phyloP scores from a whole-genome alignment of 2,329 filamentous ascomycete genomes.

The Apiospora rasikravindrae region DNA sequence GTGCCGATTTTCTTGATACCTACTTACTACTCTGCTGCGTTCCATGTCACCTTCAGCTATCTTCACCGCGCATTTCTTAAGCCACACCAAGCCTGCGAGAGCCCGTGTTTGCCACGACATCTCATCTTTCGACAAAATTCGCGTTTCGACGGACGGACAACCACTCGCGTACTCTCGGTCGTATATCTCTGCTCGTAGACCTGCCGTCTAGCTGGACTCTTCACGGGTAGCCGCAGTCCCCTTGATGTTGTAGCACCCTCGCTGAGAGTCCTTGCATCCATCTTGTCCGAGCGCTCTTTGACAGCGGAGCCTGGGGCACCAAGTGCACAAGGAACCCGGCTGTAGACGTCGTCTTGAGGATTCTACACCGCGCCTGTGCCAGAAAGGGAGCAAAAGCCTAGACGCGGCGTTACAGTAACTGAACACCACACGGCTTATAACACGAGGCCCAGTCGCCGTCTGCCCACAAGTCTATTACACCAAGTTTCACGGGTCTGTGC shows the following conservation, averaged over 20 bases:
- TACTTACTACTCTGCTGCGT: not conserved
- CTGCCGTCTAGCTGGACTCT: slow-evolving; percentile 10
- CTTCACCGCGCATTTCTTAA: not conserved
- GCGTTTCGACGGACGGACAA: not conserved
- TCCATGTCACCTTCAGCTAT: not conserved
- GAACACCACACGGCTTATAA: slow-evolving; percentile 1
- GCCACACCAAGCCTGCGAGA: slow-evolving; percentile 6
- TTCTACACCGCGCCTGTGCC: slow-evolving; percentile 10
- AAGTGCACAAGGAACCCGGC: slow-evolving; percentile 12
- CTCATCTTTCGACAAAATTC: not conserved
- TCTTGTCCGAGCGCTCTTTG: slow-evolving; percentile 18
- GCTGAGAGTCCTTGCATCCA: slow-evolving; percentile 1
- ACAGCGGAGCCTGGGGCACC: slow-evolving; percentile 16
- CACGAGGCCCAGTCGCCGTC: slow-evolving; percentile 12
- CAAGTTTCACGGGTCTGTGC: slow-evolving; percentile 40
- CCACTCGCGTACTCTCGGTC: not conserved
- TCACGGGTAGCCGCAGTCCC: slow-evolving; percentile 14
- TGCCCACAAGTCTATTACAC: slow-evolving; percentile 15
- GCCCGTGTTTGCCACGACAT: not conserved
- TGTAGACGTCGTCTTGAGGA: slow-evolving; percentile 25
- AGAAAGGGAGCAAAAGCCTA: not conserved
- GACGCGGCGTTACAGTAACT: slow-evolving; percentile 6
- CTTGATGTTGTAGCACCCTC: slow-evolving; percentile 18
- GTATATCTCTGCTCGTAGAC: not conserved
- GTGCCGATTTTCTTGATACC: slow-evolving; percentile 7